Evolutionary conservation across 805 yeast species (phyloP), one percentile per base, ranked within the genome.

Genomic region (Lachancea lanzarotensis): DNA sequence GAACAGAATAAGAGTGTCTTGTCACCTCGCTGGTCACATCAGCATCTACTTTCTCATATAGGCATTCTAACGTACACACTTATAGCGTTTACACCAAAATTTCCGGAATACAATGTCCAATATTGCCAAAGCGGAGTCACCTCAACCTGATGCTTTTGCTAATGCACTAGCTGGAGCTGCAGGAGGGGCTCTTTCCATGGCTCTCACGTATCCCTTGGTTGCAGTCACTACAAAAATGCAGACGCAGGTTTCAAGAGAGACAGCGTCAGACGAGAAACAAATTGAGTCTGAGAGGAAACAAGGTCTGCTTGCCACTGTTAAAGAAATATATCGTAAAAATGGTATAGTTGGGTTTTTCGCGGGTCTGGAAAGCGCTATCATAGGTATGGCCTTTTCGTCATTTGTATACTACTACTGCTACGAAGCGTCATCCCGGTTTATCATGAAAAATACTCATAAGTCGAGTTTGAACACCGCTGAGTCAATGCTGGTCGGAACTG

Each of bases 151-250:
- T 26, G 58, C 52, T 36, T 52, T 85, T 31, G 88, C 93, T 12
- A 96, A 90, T 60, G 96, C 96, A n/a, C 65, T 90, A 10, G 84
- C 96, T 5, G 98, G 97, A 10, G 95, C 96, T 30, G 82, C 90
- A 6, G 95, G 96, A 22, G 97, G 97, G 12, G 89, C 91, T 18
- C 73, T 87, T 25, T 78, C 95, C 2, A 84, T 88, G 82, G 75
- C 82, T 0, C 80, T 88, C 33, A 90, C 97, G 0, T 90, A 90
- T 60, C 98, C 98, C 1, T 70, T 90, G 54, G 88, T 87, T 48
- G 84, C 95, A 1, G 67, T 89, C 45, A 83, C 95, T 1, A 89
- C 96, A 0, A 75, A 86, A 43, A 95, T 96, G 3, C 98, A 90
- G 62, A 84, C 58, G 17, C 50, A 54, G 29, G 51, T 47, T 11